Evolutionary conservation across 768 basidiomycete genomes (phyloP).

Genomic region (Suillus weaverae): DNA sequence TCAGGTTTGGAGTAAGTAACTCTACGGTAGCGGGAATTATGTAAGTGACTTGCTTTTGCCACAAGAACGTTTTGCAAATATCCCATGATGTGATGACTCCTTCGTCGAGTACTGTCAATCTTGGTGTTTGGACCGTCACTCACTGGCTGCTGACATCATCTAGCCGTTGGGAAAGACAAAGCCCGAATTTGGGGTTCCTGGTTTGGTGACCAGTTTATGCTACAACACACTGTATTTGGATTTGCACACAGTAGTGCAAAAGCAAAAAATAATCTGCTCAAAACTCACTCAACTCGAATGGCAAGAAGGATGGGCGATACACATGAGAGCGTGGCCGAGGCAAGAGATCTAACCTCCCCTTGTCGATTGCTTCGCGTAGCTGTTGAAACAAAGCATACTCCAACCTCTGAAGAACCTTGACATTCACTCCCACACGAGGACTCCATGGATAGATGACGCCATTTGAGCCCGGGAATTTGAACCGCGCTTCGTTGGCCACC

Average conservation of each 20-base stretch:
- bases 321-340: background rate
- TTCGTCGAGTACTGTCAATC: background rate
- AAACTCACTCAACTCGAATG: background rate
- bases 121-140: background rate
- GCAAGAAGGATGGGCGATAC: background rate
- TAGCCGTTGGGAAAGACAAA: too few species aligned
- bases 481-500: background rate
- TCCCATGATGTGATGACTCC: background rate
- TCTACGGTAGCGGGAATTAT: background rate
- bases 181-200: too few species aligned
- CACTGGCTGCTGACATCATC: background rate
- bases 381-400: background rate
- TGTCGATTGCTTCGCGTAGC: background rate
- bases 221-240: too few species aligned
- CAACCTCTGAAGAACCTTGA: background rate
- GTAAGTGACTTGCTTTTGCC: background rate
- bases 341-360: background rate
- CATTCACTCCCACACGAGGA: background rate
- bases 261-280: background rate
- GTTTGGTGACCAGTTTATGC: background rate
- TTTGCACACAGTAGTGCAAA: too few species aligned
- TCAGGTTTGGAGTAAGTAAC: background rate
- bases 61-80: background rate
- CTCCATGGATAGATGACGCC: constrained; percentile 1
- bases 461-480: background rate